Conservation (phyloP, 2,329 filamentous ascomycete genomes). For the Amauroascus verrucosus region DNA sequence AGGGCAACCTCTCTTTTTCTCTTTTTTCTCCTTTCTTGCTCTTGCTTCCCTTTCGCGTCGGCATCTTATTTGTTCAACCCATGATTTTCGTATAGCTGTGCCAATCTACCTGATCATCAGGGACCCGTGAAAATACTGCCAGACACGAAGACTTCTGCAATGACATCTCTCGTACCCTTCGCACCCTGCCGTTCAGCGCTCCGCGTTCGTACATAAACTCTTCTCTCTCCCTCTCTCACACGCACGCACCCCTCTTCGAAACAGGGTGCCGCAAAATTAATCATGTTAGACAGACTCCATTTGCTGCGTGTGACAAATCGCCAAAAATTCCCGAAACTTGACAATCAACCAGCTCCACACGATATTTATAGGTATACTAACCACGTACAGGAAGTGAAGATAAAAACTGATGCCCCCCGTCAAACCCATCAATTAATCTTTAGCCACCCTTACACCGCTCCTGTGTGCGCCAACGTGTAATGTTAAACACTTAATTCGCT, state of each 20-base stretch:
- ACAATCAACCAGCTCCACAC: background rate
- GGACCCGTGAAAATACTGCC: background rate
- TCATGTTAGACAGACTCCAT: background rate
- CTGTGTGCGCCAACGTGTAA: background rate
- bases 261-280: background rate
- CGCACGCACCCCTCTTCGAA: too few relatives aligned
- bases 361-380: slow-evolving; percentile 1
- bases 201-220: background rate
- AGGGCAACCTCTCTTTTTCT: background rate
- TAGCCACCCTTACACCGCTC: slow-evolving; percentile 8
- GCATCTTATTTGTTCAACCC: background rate
- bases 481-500: background rate
- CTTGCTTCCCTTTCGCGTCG: background rate
- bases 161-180: background rate
- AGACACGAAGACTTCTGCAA: too few relatives aligned
- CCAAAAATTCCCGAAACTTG: slow-evolving; percentile 3
- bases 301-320: background rate
- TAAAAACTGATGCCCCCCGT: background rate
- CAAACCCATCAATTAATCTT: slow-evolving; percentile 3
- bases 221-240: background rate
- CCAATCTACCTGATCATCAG: background rate
- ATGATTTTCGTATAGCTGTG: background rate
- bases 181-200: background rate
- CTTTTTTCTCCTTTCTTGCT: background rate
- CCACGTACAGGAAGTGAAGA: background rate